Evolutionary conservation across 495 filamentous ascomycete genomes (phyloP).

Genomic region (Penicillium angulare): DNA sequence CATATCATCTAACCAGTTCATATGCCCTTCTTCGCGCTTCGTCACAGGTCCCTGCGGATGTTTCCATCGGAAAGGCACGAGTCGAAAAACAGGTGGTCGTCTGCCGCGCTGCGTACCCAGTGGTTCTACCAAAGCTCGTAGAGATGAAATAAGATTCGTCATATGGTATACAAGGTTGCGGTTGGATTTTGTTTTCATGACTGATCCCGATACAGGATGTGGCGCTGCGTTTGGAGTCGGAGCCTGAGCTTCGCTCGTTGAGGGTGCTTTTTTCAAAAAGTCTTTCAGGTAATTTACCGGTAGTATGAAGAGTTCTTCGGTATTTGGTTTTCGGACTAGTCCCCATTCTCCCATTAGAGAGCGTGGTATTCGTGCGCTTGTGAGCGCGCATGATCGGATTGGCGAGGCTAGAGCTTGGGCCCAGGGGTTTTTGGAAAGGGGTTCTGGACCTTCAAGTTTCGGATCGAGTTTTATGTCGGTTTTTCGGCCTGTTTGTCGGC

Average conservation of each 20-base stretch:
- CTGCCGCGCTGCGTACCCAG: slow-evolving; percentile 10
- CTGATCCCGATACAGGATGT: too few species aligned
- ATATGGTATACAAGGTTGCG: slow-evolving; percentile 29
- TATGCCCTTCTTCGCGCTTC: slow-evolving; percentile 18
- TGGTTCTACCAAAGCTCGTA: slow-evolving; percentile 16
- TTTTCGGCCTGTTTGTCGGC: slow-evolving; percentile 25
- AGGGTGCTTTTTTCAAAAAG: slow-evolving; percentile 6
- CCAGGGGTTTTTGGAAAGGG: slow-evolving; percentile 42
- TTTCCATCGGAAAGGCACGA: slow-evolving; percentile 40
- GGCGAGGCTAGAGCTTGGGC: slow-evolving; percentile 62
- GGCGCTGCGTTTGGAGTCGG: neutral
- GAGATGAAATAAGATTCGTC: slow-evolving; percentile 24
- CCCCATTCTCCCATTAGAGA: slow-evolving; percentile 64
- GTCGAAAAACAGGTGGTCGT: slow-evolving; percentile 13
- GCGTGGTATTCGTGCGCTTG: slow-evolving; percentile 54
- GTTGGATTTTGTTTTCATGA: slow-evolving; percentile 2
- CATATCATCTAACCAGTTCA: slow-evolving; percentile 70
- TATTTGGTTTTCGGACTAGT: slow-evolving; percentile 55
- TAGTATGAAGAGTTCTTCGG: slow-evolving; percentile 55
- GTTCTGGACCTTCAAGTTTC: slow-evolving; percentile 43
- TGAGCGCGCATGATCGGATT: slow-evolving; percentile 59
- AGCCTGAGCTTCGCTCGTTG: too few species aligned
- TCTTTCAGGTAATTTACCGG: slow-evolving; percentile 50
- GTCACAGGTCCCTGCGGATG: slow-evolving; percentile 31
- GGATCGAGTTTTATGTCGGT: slow-evolving; percentile 22